Evolutionary conservation across 2,329 filamentous ascomycete genomes (phyloP).

Genomic region (Monosporascus sp.): DNA sequence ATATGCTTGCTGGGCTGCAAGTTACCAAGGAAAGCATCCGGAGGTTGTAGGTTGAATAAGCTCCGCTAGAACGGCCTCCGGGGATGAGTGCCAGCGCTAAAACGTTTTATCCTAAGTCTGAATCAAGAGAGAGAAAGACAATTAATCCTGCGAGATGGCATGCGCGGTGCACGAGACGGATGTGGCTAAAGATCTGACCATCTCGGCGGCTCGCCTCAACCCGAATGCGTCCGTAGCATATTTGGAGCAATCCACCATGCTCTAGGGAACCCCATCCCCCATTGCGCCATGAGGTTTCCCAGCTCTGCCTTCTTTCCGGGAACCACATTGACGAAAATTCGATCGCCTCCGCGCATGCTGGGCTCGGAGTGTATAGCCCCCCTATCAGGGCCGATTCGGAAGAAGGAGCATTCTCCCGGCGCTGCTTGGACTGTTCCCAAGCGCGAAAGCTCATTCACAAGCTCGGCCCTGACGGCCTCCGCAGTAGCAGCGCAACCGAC

Average conservation of each 20-base stretch:
- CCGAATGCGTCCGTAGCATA: not conserved
- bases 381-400: constrained; percentile 33
- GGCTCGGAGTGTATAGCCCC: constrained; percentile 41
- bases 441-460: constrained; percentile 23
- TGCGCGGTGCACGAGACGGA: no score
- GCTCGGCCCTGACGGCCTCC: constrained; percentile 31
- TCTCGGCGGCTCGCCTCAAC: no score
- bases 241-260: constrained; percentile 26
- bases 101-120: no score
- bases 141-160: no score
- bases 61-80: no score
- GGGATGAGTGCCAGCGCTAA: no score
- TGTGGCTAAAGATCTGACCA: no score
- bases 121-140: no score
- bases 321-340: constrained; percentile 35
- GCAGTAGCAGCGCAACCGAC: constrained; percentile 37
- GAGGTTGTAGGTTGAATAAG: no score
- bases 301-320: constrained; percentile 31
- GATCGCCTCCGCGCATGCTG: constrained; percentile 23
- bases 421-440: constrained; percentile 17
- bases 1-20: no score
- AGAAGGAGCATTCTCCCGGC: constrained; percentile 33
- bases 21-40: no score
- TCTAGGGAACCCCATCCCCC: constrained; percentile 35
- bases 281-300: constrained; percentile 24